Base-by-base conservation (phyloP, 495 filamentous ascomycete species). In the Talaromyces adpressus region DNA sequence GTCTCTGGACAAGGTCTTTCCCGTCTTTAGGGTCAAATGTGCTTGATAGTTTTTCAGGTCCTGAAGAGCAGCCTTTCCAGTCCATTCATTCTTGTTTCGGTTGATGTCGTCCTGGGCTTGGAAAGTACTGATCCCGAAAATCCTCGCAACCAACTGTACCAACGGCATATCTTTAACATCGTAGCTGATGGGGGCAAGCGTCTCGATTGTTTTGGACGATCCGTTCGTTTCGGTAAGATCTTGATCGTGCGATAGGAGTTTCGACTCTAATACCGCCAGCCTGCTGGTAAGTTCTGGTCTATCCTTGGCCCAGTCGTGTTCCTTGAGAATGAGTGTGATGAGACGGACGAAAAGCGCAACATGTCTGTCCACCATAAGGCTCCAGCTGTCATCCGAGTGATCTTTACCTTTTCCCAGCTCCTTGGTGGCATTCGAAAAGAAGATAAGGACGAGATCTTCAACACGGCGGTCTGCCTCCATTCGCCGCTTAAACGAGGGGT, bases 91-190 rank as follows among this genome's bases (percentile, higher is more conserved):
- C 67, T 88, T 89, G 72, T 96, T 82, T 18, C 83, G 84, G 75
- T 95, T 89, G 67, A 99, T 90, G 67, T 97, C 92, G 23, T 81
- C 80, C 73, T 98, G 95, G 23, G 90, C 89, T 57, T 91, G 87
- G 3, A 84, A 81, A 51, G 87, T 84, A 47, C 85, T 84, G 59
- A 92, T 81, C 49, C 87, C 88, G 72, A 97, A 99, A 61, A 97
- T 89, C 62, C 82, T 87, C 51, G 87, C 86, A 25, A 98, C 93
- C 57, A 87, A 82, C 71, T 92, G 89, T 29, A 97, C 95, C 73
- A 97, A 83, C 22, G 86, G 87, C 95, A 99, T 99, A 70, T 99
- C 95, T 77, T 92, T 96, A 58, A 97, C 87, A 72, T 96, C 89
- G 70, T 96, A 92, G 72, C 86, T 94, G 54, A 94, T 72, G 2